Evolutionary conservation across 192 early-diverging fungal genomes (phyloP), one percentile per base, ranked within the genome.

Genomic region (Podila minutissima): DNA sequence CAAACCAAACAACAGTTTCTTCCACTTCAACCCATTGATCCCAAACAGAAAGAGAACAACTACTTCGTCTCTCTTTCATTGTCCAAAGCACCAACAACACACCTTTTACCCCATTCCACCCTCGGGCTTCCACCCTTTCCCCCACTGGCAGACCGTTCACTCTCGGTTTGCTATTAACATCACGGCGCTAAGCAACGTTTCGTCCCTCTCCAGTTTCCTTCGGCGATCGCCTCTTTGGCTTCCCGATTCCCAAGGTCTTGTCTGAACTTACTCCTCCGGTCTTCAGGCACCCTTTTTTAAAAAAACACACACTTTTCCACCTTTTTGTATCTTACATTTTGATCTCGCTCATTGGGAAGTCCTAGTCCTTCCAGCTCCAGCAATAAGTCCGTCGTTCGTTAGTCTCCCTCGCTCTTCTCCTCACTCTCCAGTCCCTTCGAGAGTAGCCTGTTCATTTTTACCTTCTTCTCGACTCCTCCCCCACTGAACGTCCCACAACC

Each of bases 211-310:
- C 50, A 31, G 35, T 57, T 48, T 72, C 66, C 59, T 79, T 79
- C 76, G 70, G 76, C 76, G 76, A 72, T 59, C 76, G 76, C 76
- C 76, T 79, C 76, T 66, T 64, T 79, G 76, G 76, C 76, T 72
- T 51, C 70, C 76, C 60, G 76, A 68, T 64, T 72, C 65, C 59
- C 70, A 72, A 60, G 76, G 66, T 49, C 66, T 79, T 24, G 76
- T 72, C 70, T 79, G 76, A 79, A 66, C 55, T 53, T 53, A 55
- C 41, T 64, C 53, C 19, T 61, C 48, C 35, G 64, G 28, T 32
- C 58, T 67, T 61, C 50, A 67, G 48, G 24, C 65, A 35, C 64
- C 38, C 51, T 57, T 51, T 48, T 51, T 55, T 38, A 22, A 11
- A 69, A 38, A 31, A 26, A 22, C 46, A 13, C 46, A 37, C 33